Evolutionary conservation across 2,329 filamentous ascomycete species (phyloP).

Genomic region (Curvularia lunata): DNA sequence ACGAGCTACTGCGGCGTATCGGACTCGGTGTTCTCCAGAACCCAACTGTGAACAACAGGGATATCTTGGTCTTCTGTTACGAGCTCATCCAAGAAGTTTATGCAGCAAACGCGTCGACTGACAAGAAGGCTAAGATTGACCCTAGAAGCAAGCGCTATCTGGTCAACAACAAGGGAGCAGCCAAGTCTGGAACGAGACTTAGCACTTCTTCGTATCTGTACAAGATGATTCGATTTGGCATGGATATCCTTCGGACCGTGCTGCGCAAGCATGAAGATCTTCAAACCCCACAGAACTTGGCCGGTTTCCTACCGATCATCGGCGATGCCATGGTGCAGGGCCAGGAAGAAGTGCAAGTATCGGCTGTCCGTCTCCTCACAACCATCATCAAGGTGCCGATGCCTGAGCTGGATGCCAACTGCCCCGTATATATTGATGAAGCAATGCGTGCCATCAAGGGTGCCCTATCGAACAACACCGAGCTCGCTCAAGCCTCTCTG

Average conservation of each 20-base stretch:
- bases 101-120: conserved; percentile 61
- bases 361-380: conserved; percentile 82
- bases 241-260: conserved; percentile 86
- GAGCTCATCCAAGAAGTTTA: conserved; percentile 91
- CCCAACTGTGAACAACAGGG: conserved; percentile 74
- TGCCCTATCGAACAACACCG: conserved; percentile 78
- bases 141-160: conserved; percentile 72
- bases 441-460: conserved; percentile 81
- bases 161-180: conserved; percentile 75
- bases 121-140: conserved; percentile 37
- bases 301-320: conserved; percentile 85
- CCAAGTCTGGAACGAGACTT: conserved; percentile 73
- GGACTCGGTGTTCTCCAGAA: conserved; percentile 85
- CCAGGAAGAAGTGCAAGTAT: conserved; percentile 91
- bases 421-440: conserved; percentile 81
- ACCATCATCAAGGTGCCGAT: conserved; percentile 86
- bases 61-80: conserved; percentile 93
- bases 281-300: conserved; percentile 77
- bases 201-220: conserved; percentile 79
- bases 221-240: conserved; percentile 85
- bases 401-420: conserved; percentile 69
- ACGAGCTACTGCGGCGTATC: conserved; percentile 84
- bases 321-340: conserved; percentile 83
- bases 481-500: conserved; percentile 84
- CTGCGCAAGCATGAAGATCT: conserved; percentile 84